Conservation (phyloP, 1,139 yeast genomes). For the Sugiyamaella sp. region DNA sequence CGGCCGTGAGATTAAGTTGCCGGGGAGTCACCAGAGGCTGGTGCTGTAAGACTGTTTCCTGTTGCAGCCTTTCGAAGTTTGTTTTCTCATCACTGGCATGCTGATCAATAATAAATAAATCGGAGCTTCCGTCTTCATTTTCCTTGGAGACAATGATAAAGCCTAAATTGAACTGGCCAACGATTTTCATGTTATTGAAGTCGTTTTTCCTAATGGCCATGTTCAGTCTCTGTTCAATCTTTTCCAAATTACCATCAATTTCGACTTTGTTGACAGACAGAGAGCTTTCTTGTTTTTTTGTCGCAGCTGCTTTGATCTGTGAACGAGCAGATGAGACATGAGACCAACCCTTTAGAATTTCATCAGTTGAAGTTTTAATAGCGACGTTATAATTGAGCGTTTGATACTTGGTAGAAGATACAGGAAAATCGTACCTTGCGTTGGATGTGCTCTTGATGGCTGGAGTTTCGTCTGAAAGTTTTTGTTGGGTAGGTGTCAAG, state of each 20-base stretch:
- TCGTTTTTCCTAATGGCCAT: constrained; percentile 40
- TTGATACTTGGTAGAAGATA: neutral
- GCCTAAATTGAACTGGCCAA: constrained; percentile 94
- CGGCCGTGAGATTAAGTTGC: constrained; percentile 63
- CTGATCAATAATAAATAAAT: constrained; percentile 88
- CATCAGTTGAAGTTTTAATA: neutral
- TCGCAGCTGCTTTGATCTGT: neutral
- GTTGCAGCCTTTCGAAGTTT: constrained; percentile 75
- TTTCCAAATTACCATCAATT: constrained; percentile 52
- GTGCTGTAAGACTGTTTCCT: constrained; percentile 56
- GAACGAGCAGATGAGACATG: constrained; percentile 6
- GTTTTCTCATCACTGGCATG: constrained; percentile 97
- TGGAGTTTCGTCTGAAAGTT: no score
- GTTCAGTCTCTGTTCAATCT: constrained; percentile 41
- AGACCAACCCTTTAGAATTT: constrained; percentile 10
- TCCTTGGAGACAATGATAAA: constrained; percentile 70
- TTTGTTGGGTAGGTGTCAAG: no score
- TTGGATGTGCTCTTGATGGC: neutral
- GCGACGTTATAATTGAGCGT: constrained; percentile 2
- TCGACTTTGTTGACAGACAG: constrained; percentile 12
- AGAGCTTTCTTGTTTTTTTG: neutral
- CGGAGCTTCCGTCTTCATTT: constrained; percentile 43
- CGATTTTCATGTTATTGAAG: constrained; percentile 65
- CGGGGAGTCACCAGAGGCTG: constrained; percentile 77
- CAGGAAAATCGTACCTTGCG: neutral